These are phyloP conservation scores for Aspergillus japonicus DNA, from an alignment of 2,329 filamentous ascomycete species.

Conservation along the genomic window DNA sequence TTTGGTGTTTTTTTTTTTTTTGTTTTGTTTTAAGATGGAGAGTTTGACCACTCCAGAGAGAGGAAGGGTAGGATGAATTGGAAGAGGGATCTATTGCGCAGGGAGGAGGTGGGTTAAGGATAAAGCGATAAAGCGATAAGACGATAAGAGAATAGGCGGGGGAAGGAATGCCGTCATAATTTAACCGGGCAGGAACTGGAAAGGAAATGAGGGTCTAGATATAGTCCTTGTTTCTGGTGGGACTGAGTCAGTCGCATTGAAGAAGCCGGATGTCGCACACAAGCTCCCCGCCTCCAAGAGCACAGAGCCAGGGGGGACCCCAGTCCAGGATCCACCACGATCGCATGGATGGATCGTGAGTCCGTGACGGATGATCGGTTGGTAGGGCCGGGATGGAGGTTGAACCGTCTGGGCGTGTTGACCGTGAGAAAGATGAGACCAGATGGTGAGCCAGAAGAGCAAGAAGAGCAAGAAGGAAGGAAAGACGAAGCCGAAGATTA, in stretches of 20 bases:
- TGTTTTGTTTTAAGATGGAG: not conserved
- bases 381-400: not conserved
- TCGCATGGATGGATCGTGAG: not conserved
- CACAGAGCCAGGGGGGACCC: not conserved
- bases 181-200: not conserved
- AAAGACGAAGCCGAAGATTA: slow-evolving; percentile 28
- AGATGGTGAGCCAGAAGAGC: too few relatives aligned
- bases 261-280: not conserved
- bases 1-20: not conserved
- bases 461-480: too few relatives aligned
- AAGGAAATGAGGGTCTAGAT: slow-evolving; percentile 11
- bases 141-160: not conserved
- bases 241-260: not conserved
- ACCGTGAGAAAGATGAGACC: too few relatives aligned
- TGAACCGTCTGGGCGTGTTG: too few relatives aligned
- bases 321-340: not conserved
- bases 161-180: not conserved
- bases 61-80: not conserved
- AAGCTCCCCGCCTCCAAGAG: too few relatives aligned
- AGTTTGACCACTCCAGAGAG: not conserved
- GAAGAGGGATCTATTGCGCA: too few relatives aligned
- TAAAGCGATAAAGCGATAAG: not conserved
- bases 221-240: slow-evolving; percentile 6
- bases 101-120: not conserved
- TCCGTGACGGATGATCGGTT: slow-evolving; percentile 1